Conservation (phyloP, 148 eudicot species). For the Dysphania ambrosioides region DNA sequence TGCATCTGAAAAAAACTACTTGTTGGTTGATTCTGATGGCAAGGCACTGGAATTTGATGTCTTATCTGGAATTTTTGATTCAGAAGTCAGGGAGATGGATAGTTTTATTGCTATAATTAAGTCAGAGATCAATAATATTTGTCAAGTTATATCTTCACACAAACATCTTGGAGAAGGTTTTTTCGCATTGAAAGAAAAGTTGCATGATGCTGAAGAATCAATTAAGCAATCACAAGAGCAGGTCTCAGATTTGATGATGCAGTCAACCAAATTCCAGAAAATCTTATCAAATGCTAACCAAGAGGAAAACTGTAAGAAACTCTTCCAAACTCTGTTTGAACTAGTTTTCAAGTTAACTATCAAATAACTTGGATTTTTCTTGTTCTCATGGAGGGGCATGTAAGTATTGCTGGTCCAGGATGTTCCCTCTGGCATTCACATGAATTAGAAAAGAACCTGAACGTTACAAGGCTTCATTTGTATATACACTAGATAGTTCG, state of each 20-base stretch:
- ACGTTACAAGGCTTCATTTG: no score
- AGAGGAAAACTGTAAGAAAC: slow-evolving; percentile 46
- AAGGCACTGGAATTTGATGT: slow-evolving; percentile 73
- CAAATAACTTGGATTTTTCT: neutral
- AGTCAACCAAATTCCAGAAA: slow-evolving; percentile 60
- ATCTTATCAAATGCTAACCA: slow-evolving; percentile 37
- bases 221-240: slow-evolving; percentile 67
- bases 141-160: slow-evolving; percentile 41
- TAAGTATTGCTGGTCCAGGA: neutral
- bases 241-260: slow-evolving; percentile 61
- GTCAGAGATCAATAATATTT: slow-evolving; percentile 42
- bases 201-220: slow-evolving; percentile 57
- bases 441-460: neutral
- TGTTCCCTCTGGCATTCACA: neutral
- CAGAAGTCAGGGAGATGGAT: slow-evolving; percentile 59
- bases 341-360: neutral
- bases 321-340: slow-evolving; percentile 1
- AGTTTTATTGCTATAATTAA: slow-evolving; percentile 41
- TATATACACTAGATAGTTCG: no score
- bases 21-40: slow-evolving; percentile 32
- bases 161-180: slow-evolving; percentile 41
- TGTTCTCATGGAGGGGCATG: neutral
- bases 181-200: slow-evolving; percentile 45
- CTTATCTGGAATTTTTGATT: slow-evolving; percentile 66
- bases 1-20: slow-evolving; percentile 37